These are phyloP conservation scores for Chlamydomonas sphaeroides DNA, from an alignment of 139 green algal species.

Conservation along the genomic window DNA sequence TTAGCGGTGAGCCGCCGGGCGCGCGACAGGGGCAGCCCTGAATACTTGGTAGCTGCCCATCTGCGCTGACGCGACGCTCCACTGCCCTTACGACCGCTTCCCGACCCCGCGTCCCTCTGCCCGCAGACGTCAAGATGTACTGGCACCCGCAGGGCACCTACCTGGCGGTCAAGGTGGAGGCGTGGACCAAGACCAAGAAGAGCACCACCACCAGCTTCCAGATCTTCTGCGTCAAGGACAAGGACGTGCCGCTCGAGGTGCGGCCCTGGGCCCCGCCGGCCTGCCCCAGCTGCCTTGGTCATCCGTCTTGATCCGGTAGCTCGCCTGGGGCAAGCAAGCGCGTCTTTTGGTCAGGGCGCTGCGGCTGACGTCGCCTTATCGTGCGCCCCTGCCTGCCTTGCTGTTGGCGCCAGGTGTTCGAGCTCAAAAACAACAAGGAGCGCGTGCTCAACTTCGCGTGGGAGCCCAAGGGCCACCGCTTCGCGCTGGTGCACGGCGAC, in stretches of 20 bases:
- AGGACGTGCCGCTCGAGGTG: constrained; percentile 91
- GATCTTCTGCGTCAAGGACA: constrained; percentile 88
- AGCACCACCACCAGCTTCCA: constrained; percentile 93
- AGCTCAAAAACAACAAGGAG: constrained; percentile 82
- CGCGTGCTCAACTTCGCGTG: constrained; percentile 90
- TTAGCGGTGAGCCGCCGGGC: constrained; percentile 65
- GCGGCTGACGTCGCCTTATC: background rate
- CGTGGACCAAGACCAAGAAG: constrained; percentile 99
- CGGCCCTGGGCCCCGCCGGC: too few species aligned
- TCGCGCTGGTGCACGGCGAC: constrained; percentile 94
- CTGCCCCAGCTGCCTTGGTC: too few species aligned
- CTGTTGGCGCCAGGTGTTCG: constrained; percentile 78
- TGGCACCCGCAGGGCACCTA: constrained; percentile 98
- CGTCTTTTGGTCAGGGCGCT: background rate
- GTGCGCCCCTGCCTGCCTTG: constrained; percentile 8
- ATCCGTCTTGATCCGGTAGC: too few species aligned
- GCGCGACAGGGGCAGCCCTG: too few species aligned
- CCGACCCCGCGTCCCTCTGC: too few species aligned
- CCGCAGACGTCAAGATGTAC: constrained; percentile 88
- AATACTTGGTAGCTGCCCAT: too few species aligned
- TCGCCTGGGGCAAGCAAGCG: too few species aligned
- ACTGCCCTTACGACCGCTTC: too few species aligned
- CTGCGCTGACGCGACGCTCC: too few species aligned
- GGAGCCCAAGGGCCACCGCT: constrained; percentile 94
- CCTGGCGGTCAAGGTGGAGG: constrained; percentile 95